These are phyloP conservation scores for Annulohypoxylon maeteangense DNA, from an alignment of 495 filamentous ascomycete species.

Conservation along the genomic window DNA sequence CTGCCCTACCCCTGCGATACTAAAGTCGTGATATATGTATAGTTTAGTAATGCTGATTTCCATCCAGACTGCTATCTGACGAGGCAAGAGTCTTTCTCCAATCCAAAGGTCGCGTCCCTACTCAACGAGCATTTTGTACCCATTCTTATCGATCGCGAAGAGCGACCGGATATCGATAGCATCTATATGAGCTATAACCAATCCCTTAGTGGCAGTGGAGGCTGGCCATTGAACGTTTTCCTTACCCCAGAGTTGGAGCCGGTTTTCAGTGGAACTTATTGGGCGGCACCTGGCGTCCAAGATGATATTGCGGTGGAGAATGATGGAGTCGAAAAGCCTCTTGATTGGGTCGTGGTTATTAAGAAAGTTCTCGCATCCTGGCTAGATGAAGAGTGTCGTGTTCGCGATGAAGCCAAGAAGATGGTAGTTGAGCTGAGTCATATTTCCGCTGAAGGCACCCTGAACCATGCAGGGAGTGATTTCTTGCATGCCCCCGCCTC, in stretches of 20 bases:
- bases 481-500: slow-evolving; percentile 13
- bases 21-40: not conserved
- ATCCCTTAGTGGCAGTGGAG: slow-evolving; percentile 89
- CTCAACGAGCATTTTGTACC: slow-evolving; percentile 92
- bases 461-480: slow-evolving; percentile 58
- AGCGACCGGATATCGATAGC: slow-evolving; percentile 93
- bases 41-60: slow-evolving; percentile 15
- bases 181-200: slow-evolving; percentile 99
- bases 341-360: slow-evolving; percentile 72
- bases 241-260: slow-evolving; percentile 92
- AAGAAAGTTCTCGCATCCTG: slow-evolving; percentile 84
- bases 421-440: slow-evolving; percentile 82
- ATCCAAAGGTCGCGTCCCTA: slow-evolving; percentile 78
- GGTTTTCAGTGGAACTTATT: slow-evolving; percentile 96
- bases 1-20: not conserved
- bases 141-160: slow-evolving; percentile 93
- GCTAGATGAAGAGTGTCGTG: slow-evolving; percentile 83
- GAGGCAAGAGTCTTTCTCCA: slow-evolving; percentile 92
- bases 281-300: slow-evolving; percentile 81
- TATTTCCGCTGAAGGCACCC: slow-evolving; percentile 87
- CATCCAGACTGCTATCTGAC: slow-evolving; percentile 86
- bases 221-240: slow-evolving; percentile 98
- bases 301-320: slow-evolving; percentile 50
- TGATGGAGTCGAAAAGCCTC: slow-evolving; percentile 41
- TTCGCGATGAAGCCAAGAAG: slow-evolving; percentile 81